A percentile compares a stretch with the other conserved stretches of the same genome.
These are phyloP conservation scores for Ophiostoma tasmaniense DNA, from an alignment of 2,329 filamentous ascomycete genomes.

Conservation along the genomic window DNA sequence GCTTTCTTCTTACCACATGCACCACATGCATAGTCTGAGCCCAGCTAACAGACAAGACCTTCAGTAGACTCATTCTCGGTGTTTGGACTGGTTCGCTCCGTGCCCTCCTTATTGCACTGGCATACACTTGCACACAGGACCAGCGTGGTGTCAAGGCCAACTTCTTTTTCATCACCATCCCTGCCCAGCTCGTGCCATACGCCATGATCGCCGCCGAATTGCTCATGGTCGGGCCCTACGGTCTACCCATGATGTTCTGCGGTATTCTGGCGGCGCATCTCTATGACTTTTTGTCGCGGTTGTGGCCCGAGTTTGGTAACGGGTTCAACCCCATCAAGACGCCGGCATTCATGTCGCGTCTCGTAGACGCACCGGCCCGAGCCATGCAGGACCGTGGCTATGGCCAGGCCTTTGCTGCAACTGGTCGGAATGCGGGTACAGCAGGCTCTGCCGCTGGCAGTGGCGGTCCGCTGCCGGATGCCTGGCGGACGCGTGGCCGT, in stretches of 20 bases:
- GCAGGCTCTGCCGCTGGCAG: slow-evolving; percentile 33
- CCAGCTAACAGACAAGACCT: slow-evolving; percentile 33
- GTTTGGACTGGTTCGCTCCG: slow-evolving; percentile 46
- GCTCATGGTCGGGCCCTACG: slow-evolving; percentile 51
- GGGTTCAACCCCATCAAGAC: slow-evolving; percentile 70
- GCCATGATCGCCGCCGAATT: slow-evolving; percentile 69
- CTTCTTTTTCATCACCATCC: slow-evolving; percentile 78
- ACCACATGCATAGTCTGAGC: not conserved
- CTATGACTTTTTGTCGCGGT: slow-evolving; percentile 79
- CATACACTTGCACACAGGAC: slow-evolving; percentile 80
- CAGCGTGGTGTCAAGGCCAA: slow-evolving; percentile 66
- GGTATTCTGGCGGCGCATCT: slow-evolving; percentile 84
- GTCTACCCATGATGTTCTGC: slow-evolving; percentile 56
- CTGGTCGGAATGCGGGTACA: slow-evolving; percentile 24
- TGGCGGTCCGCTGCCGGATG: slow-evolving; percentile 48
- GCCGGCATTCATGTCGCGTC: slow-evolving; percentile 59
- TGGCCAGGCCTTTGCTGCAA: slow-evolving; percentile 47
- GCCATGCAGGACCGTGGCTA: slow-evolving; percentile 44
- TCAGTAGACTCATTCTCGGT: slow-evolving; percentile 40
- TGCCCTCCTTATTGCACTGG: slow-evolving; percentile 69
- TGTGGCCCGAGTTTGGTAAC: slow-evolving; percentile 84
- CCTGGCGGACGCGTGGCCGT: slow-evolving; percentile 55
- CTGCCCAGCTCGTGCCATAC: slow-evolving; percentile 71
- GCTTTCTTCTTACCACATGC: not conserved
- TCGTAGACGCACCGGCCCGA: slow-evolving; percentile 44